Base-by-base conservation (phyloP, 2,329 filamentous ascomycete species). In the Epichloe baconii region DNA sequence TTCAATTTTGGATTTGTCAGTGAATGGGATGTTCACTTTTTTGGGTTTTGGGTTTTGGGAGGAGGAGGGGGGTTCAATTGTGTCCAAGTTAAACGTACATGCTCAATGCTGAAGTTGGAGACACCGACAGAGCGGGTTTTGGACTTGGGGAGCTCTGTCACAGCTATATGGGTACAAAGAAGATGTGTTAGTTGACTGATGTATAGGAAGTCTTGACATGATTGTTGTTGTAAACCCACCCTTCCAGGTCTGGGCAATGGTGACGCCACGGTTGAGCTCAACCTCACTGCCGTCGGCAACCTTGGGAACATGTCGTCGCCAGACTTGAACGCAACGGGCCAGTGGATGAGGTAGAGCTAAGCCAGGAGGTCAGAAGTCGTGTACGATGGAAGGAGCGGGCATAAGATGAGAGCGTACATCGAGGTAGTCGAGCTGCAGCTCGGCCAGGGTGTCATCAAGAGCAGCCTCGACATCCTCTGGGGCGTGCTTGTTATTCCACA, bases 91-190 rank as follows among this genome's bases (percentile, higher is more conserved):
- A 44, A 8, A 57, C 64, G 37, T 62, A 65, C 66, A 57, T 70
- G 66, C 65, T 77, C 75, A 63, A 85, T 78, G 61, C 73, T 77
- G 61, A 86, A 87, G 74, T 88, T 88, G 66, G 82, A 86, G 56
- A 88, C 82, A 62, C 83, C 83, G 58, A 86, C 79, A 68, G 82
- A 79, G 64, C 75, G 76, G 56, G 77, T 78, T 65, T 84, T 84
- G 57, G 69, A 72, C 57, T 74, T 78, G 54, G 76, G 75, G 15
- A 83, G 75, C 66, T 78, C 69, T 54, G 77, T 77, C 62, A 80
- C 61, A 49, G 70, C 70, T 68, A 41, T 41, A 31, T 10, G 12
- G 10, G 7, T 37, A 36, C 23, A 10, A 31, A 17, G 21, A 17
- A 10, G 37, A 42, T 26, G 15, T 15, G 8, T 43, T 43, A 43